These are phyloP conservation scores for Myriosclerotinia curreyana DNA, from an alignment of 2,329 filamentous ascomycete genomes.

Conservation along the genomic window DNA sequence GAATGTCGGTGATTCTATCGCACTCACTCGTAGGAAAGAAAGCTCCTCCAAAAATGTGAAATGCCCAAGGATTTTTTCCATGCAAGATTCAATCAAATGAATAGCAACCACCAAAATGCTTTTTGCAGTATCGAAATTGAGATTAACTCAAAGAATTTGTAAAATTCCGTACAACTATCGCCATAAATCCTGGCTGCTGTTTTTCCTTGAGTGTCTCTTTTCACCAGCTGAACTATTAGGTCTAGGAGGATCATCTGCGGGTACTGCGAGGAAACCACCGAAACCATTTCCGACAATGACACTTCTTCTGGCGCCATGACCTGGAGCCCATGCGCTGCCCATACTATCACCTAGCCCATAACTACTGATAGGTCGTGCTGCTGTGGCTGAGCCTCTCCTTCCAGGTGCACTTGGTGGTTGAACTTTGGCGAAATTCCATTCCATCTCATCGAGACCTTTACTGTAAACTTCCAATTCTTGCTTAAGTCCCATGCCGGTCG, in stretches of 20 bases:
- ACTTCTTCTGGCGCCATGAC: conserved; percentile 56
- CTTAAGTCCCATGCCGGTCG: conserved; percentile 43
- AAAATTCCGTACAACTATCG: background rate
- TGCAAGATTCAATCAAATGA: background rate
- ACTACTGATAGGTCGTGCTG: conserved; percentile 46
- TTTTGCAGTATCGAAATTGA: background rate
- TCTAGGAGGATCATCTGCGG: conserved; percentile 45
- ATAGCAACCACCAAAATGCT: background rate
- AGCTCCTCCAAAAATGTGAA: background rate
- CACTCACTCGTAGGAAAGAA: background rate
- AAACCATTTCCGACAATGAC: conserved; percentile 66
- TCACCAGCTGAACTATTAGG: conserved; percentile 36
- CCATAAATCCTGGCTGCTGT: conserved; percentile 20
- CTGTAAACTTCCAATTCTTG: conserved; percentile 62
- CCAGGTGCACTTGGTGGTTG: conserved; percentile 45
- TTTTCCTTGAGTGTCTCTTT: conserved; percentile 14
- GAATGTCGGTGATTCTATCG: background rate
- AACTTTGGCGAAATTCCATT: conserved; percentile 65
- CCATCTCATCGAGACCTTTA: conserved; percentile 64
- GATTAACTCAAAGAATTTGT: background rate
- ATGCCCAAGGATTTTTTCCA: background rate
- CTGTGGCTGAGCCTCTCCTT: conserved; percentile 40
- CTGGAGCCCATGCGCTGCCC: conserved; percentile 40
- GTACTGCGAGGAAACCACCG: conserved; percentile 64
- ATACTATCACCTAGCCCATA: conserved; percentile 46